These are phyloP conservation scores for Aspergillus steynii DNA, from an alignment of 495 filamentous ascomycete genomes.

Conservation along the genomic window DNA sequence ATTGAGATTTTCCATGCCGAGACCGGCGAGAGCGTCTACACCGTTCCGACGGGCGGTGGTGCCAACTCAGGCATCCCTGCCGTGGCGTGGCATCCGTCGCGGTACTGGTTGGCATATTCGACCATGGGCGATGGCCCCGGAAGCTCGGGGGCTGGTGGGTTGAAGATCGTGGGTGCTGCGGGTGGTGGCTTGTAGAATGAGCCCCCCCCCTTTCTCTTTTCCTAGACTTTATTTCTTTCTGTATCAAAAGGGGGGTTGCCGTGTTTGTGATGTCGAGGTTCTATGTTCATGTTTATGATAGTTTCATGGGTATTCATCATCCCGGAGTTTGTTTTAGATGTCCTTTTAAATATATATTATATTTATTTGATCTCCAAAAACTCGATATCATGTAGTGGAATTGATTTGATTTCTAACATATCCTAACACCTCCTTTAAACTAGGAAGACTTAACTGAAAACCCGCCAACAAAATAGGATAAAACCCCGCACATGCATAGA, in stretches of 20 bases:
- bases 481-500: not conserved
- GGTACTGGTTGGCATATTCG: slow-evolving; percentile 91
- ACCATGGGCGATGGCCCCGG: slow-evolving; percentile 74
- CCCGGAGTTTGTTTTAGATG: not conserved
- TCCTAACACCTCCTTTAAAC: not conserved
- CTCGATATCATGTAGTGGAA: not conserved
- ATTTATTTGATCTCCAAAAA: not conserved
- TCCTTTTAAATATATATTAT: not conserved
- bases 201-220: not conserved
- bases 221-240: not conserved
- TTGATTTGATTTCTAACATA: not conserved
- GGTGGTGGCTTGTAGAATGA: slow-evolving; percentile 38
- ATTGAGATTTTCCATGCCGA: slow-evolving; percentile 81
- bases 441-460: not conserved
- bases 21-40: slow-evolving; percentile 82
- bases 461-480: not conserved
- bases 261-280: not conserved
- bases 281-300: not conserved
- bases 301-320: not conserved
- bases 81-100: slow-evolving; percentile 86
- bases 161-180: slow-evolving; percentile 78
- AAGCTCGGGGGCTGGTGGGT: slow-evolving; percentile 65
- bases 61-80: slow-evolving; percentile 52
- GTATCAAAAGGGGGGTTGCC: not conserved
- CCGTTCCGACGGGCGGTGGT: slow-evolving; percentile 64